These are phyloP conservation scores for Venturia pyrina DNA, from an alignment of 2,329 filamentous ascomycete genomes.

Conservation along the genomic window DNA sequence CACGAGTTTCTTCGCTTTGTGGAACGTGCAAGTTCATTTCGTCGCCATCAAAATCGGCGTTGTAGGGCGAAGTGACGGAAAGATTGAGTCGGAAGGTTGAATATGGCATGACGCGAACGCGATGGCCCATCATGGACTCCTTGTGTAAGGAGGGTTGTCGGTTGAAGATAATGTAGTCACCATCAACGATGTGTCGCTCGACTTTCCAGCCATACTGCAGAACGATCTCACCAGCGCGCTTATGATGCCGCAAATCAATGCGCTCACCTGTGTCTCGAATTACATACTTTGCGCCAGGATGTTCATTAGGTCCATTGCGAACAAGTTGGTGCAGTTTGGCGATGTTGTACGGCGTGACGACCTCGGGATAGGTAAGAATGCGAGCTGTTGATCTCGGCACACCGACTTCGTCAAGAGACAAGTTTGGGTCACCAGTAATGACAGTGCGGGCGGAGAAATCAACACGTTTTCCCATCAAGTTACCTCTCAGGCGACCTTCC, in stretches of 20 bases:
- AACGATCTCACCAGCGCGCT: constrained; percentile 73
- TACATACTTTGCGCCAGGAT: constrained; percentile 94
- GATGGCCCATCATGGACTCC: constrained; percentile 99
- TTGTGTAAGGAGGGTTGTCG: constrained; percentile 98
- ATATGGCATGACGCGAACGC: constrained; percentile 95
- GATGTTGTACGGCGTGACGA: constrained; percentile 96
- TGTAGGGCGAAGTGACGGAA: constrained; percentile 97
- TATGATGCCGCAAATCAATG: constrained; percentile 90
- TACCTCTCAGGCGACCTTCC: constrained; percentile 93
- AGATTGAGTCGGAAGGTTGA: constrained; percentile 97
- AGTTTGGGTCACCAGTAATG: constrained; percentile 95
- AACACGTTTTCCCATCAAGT: constrained; percentile 99
- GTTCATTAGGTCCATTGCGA: constrained; percentile 85
- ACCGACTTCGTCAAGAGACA: constrained; percentile 94
- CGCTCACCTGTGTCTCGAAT: constrained; percentile 87
- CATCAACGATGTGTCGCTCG: constrained; percentile 89
- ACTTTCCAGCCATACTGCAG: constrained; percentile 98
- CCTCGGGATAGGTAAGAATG: constrained; percentile 91
- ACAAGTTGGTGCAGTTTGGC: constrained; percentile 82
- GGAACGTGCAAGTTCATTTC: constrained; percentile 99
- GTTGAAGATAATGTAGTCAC: constrained; percentile 99
- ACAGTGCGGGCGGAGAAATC: constrained; percentile 99
- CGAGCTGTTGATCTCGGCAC: constrained; percentile 88
- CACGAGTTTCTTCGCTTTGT: constrained; percentile 91
- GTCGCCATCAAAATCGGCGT: constrained; percentile 99